phyloP scores from a whole-genome alignment of 139 green algal genomes.

The Desmodesmus armatus region DNA sequence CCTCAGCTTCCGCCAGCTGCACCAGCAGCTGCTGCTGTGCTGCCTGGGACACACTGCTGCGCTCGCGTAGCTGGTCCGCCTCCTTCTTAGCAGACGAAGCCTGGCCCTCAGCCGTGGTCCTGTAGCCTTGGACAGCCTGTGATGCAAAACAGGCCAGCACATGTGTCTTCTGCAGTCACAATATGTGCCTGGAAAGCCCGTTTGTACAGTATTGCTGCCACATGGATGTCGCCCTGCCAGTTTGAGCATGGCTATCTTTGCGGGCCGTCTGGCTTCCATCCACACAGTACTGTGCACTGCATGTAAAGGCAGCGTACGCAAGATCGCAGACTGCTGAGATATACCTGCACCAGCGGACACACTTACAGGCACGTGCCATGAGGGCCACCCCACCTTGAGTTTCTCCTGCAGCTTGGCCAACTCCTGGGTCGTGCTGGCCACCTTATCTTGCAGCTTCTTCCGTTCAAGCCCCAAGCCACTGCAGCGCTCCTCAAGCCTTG shows the following conservation, averaged over 20 bases:
- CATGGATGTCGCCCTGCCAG: too few species aligned
- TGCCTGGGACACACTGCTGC: neutral
- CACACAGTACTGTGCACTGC: too few species aligned
- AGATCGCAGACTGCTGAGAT: too few species aligned
- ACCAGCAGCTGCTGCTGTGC: conserved; percentile 6
- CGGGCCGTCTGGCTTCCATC: too few species aligned
- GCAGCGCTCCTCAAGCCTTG: conserved; percentile 37
- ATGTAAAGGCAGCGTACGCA: too few species aligned
- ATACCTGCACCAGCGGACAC: too few species aligned
- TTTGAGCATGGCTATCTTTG: too few species aligned
- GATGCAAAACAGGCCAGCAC: too few species aligned
- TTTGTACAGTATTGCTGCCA: too few species aligned
- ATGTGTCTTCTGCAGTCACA: too few species aligned
- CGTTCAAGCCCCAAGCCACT: conserved; percentile 25
- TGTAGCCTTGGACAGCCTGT: neutral
- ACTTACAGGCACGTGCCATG: too few species aligned
- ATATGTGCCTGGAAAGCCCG: too few species aligned
- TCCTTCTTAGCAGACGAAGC: neutral
- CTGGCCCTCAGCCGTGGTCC: neutral
- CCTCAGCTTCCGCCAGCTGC: conserved; percentile 28
- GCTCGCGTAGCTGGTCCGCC: conserved; percentile 5
- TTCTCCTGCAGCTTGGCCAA: conserved; percentile 6
- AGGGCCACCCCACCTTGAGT: conserved; percentile 33
- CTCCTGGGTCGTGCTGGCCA: neutral
- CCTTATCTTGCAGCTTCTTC: conserved; percentile 11